Base-by-base conservation (phyloP, 148 eudicot genomes). In the Camellia sinensis region DNA sequence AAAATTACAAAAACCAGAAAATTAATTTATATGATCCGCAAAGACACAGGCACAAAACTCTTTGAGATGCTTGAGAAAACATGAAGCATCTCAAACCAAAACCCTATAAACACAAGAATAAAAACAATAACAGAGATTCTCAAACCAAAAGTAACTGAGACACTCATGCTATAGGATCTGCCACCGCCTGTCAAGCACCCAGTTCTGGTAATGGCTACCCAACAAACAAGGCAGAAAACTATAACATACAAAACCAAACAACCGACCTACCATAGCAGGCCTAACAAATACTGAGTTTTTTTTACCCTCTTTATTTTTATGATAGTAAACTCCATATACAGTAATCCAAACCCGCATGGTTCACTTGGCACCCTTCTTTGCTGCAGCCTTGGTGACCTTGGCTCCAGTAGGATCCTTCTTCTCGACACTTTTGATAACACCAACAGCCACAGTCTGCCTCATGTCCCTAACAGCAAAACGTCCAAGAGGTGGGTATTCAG, bases 371-470 rank as follows among this genome's bases (percentile, higher is more conserved):
- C 87, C 85, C 85, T 85, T 85, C 85, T 85, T 82, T 46, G 66
- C 87, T 15, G 87, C 87, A 79, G 87, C 85, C 83, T 85, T 85
- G 83, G 87, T 85, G 17, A 85, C 87, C 75, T 85, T 85, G 64
- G 87, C 87, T 67, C 87, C 87, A 21, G 83, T 43, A 3, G 87
- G 83, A 3, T 85, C 87, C 87, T 85, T 85, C 87, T 85, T 85
- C 69, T 85, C 87, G 15, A 85, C 87, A n/a, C 80, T 79, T 80
- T 85, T 85, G 85, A 85, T 85, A 10, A 85, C 87, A 48, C 79
- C 80, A 13, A 81, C 84, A 13, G 84, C 80, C 71, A 81, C 80
- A 0, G 84, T 81, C 76, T 81, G 84, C 84, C 84, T 76, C 84
- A 81, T 81, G 80, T 81, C 83, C 76, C 80, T 76, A 5, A 81